A percentile compares a stretch with the other conserved stretches of the same genome.
Evolutionary conservation across 1,284 basidiomycete genomes (phyloP).

Genomic region (Ceratobasidium sp.): DNA sequence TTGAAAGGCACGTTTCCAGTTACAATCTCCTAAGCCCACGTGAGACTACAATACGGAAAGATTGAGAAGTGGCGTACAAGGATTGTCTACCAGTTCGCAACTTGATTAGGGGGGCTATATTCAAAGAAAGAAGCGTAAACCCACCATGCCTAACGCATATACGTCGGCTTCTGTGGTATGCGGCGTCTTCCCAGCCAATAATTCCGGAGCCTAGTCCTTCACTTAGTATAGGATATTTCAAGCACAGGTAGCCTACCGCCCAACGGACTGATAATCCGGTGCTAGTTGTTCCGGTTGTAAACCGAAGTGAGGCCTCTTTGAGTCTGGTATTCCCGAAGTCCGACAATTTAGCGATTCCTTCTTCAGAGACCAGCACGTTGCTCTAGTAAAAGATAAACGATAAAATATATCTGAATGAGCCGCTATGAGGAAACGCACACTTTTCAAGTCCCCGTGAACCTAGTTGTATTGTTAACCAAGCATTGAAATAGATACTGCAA

Average conservation of each 20-base stretch:
- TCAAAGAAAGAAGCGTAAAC: neutral
- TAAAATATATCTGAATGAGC: neutral
- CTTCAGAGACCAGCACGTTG: constrained; percentile 21
- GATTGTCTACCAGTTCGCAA: neutral
- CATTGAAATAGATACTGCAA: neutral
- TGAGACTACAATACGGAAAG: neutral
- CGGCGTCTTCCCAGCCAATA: neutral
- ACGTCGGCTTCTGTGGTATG: neutral
- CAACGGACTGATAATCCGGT: neutral
- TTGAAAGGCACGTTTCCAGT: neutral
- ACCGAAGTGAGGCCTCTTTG: neutral
- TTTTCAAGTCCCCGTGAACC: constrained; percentile 25
- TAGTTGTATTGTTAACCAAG: neutral
- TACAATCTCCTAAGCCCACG: neutral
- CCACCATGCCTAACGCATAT: constrained; percentile 17
- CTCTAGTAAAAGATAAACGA: neutral
- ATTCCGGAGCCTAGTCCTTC: constrained; percentile 9
- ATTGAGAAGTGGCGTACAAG: neutral
- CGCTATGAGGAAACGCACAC: constrained; percentile 5
- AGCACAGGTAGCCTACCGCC: neutral
- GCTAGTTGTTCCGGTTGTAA: neutral
- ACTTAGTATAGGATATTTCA: too few species aligned
- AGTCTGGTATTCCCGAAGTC: constrained; percentile 13
- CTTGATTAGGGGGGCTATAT: neutral
- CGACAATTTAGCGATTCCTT: neutral